Evolutionary conservation across 768 basidiomycete genomes (phyloP), one percentile per base, ranked within the genome.

Genomic region (Mycena galopus): DNA sequence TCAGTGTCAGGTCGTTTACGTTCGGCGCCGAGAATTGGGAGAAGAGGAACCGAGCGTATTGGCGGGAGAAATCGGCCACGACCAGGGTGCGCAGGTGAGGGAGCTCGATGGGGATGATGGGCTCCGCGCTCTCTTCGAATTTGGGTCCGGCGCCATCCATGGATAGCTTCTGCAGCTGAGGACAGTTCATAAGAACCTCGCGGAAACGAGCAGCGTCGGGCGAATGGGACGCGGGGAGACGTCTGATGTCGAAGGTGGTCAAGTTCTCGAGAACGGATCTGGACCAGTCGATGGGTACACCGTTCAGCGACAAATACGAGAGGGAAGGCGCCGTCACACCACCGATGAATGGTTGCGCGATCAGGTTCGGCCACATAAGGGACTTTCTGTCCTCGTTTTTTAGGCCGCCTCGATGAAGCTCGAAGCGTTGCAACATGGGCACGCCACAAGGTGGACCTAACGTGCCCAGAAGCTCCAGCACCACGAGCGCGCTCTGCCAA

Each of bases 141-240:
- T 77, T 79, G 25, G 92, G 91, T 7, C 92, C 91, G 30, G 91
- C 91, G 60, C 89, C 89, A 76, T 93, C 90, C 39, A 94, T 76
- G 21, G 88, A 83, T 51, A 94, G 83, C 65, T 89, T 90, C 62
- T 79, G 78, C 29, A 94, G 78, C 9, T 80, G 80, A 17, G 89
- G 88, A 67, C 86, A 91, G 56, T 77, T 81, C 12, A 65, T 65
- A 14, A 93, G 85, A 27, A 94, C 83, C 32, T 85, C 80, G 42
- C 88, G 86, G 79, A 93, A 92, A 27, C 84, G 84, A 11, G 70
- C 44, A 19, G 90, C 79, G 39, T 82, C 82, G 6, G 92, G 92
- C 30, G 84, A 86, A 19, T 86, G 81, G 6, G 88, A 81, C 23
- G 89, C 80, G 21, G 91, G 85, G 65, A 93, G 85, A 30, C 89